Evolutionary conservation across 495 filamentous ascomycete genomes (phyloP).

Genomic region (Penicillium chermesinum): DNA sequence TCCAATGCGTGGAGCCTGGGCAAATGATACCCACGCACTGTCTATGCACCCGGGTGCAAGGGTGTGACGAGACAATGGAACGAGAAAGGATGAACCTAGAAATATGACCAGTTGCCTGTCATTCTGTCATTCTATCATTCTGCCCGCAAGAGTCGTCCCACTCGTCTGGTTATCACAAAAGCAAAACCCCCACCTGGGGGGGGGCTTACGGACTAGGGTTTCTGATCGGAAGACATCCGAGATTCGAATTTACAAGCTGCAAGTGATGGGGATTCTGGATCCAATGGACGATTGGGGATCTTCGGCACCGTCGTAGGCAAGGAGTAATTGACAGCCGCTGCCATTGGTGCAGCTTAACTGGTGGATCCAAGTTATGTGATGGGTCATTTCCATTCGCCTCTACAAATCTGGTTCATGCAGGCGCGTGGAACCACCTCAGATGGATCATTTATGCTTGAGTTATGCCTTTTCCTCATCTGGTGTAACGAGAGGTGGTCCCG

Average conservation of each 20-base stretch:
- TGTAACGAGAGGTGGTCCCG: no score
- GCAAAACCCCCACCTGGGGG: neutral
- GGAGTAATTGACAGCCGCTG: neutral
- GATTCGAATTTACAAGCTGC: neutral
- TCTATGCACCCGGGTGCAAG: conserved; percentile 18
- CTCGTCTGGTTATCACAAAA: neutral
- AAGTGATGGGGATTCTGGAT: neutral
- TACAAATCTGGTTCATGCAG: neutral
- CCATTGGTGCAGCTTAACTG: neutral
- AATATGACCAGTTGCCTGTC: neutral
- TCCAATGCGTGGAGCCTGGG: conserved; percentile 3
- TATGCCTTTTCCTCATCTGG: neutral
- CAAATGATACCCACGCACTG: conserved; percentile 9
- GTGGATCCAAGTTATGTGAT: no score
- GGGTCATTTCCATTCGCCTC: neutral
- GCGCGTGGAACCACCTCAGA: neutral
- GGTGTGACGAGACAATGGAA: conserved; percentile 6
- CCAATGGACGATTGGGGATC: neutral
- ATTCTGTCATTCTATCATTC: no score
- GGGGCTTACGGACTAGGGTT: neutral
- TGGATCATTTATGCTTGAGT: neutral
- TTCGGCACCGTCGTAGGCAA: neutral
- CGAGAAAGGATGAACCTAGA: neutral
- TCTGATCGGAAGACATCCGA: neutral
- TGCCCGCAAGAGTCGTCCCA: no score